Conservation (phyloP, 2,329 filamentous ascomycete genomes). For the Stemphylium vesicarium region DNA sequence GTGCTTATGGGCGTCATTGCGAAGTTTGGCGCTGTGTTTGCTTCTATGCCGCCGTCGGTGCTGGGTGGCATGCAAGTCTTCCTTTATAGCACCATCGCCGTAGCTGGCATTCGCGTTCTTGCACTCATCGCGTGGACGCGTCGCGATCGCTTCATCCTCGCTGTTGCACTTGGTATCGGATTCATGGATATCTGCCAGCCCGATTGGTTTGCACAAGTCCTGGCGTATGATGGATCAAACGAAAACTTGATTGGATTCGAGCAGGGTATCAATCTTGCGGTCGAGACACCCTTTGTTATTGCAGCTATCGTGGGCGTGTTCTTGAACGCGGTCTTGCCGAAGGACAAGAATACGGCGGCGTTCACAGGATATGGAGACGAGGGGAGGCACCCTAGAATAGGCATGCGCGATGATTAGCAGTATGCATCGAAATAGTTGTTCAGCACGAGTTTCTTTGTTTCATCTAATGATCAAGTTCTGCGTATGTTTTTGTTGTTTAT, state of each 20-base stretch:
- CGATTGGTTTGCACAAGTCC: constrained; percentile 48
- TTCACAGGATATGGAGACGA: constrained; percentile 13
- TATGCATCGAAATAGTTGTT: too few species aligned
- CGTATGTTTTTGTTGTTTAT: too few species aligned
- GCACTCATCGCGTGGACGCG: constrained; percentile 36
- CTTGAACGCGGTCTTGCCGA: constrained; percentile 52
- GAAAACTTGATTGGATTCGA: constrained; percentile 50
- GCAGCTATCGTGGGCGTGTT: constrained; percentile 48
- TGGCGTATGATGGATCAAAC: constrained; percentile 49
- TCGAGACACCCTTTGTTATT: constrained; percentile 53
- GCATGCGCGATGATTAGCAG: constrained; percentile 6
- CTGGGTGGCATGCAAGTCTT: constrained; percentile 55
- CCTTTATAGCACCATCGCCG: constrained; percentile 36
- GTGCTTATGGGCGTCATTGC: constrained; percentile 37
- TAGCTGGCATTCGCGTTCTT: constrained; percentile 36
- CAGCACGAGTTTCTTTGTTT: not conserved
- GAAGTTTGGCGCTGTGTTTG: constrained; percentile 39
- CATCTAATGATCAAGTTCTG: not conserved
- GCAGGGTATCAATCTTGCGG: constrained; percentile 50
- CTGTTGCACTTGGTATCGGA: constrained; percentile 33
- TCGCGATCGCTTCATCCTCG: constrained; percentile 37
- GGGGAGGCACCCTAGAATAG: constrained; percentile 15
- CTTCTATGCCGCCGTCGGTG: constrained; percentile 47
- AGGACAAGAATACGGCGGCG: constrained; percentile 26
- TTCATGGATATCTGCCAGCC: constrained; percentile 51